Conservation (phyloP, 176 grass and related monocot genomes). For the Juncus effusus region DNA sequence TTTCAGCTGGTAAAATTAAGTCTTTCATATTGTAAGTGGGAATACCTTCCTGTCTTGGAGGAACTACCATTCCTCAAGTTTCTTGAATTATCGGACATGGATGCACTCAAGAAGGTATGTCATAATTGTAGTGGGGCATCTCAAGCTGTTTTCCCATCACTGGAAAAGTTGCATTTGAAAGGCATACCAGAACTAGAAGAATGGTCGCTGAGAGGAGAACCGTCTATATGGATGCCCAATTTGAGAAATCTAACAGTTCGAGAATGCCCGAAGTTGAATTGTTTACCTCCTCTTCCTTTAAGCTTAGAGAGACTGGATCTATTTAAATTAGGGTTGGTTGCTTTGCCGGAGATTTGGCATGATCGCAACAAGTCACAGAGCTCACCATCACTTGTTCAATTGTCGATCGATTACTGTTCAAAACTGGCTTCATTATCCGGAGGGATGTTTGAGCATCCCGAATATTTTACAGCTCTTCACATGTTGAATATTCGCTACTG, state of each 20-base stretch:
- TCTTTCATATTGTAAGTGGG: not conserved
- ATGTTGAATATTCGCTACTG: not conserved
- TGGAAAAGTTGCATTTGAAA: not conserved
- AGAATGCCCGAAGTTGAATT: not conserved
- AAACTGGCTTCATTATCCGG: slow-evolving; percentile 12
- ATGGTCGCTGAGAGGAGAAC: not conserved
- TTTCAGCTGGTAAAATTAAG: not conserved
- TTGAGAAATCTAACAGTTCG: not conserved
- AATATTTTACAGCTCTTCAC: slow-evolving; percentile 6
- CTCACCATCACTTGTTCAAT: not conserved
- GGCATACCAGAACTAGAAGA: not conserved
- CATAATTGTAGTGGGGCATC: not conserved
- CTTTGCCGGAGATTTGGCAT: not conserved
- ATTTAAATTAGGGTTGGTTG: not conserved
- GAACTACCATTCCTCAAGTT: slow-evolving; percentile 21
- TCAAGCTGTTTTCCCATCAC: slow-evolving; percentile 9
- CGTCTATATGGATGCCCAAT: not conserved
- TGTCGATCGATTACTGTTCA: not conserved
- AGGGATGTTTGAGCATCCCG: not conserved
- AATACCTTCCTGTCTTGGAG: not conserved
- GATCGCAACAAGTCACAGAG: not conserved
- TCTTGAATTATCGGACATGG: not conserved
- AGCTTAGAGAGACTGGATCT: not conserved
- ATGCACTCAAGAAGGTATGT: not conserved
- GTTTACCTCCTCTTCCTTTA: not conserved